Evolutionary conservation across 768 basidiomycete species (phyloP).

Genomic region (Chiua virens): DNA sequence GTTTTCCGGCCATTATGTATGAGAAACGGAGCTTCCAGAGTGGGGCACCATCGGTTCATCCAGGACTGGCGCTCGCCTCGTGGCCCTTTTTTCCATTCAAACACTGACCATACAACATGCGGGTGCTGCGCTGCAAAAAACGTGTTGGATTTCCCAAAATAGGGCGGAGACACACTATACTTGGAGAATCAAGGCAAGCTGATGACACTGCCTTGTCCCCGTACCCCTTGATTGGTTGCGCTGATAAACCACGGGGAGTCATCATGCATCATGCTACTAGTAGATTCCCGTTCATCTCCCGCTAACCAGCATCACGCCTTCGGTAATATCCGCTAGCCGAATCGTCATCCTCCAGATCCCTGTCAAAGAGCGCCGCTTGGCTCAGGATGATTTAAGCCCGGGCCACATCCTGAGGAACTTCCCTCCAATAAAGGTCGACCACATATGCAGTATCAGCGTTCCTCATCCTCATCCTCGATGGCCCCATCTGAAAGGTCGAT

Average conservation of each 20-base stretch:
- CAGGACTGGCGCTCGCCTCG: conserved; percentile 29
- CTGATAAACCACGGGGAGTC: conserved; percentile 33
- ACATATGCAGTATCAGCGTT: conserved; percentile 33
- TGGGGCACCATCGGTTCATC: conserved; percentile 18
- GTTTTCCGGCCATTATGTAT: conserved; percentile 33
- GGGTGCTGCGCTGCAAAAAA: conserved; percentile 34
- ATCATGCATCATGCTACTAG: conserved; percentile 30
- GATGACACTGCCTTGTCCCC: conserved; percentile 29
- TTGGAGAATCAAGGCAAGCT: conserved; percentile 20
- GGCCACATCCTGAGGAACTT: not conserved
- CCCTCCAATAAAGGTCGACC: conserved; percentile 14
- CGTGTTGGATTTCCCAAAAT: conserved; percentile 33
- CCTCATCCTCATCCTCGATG: conserved; percentile 33
- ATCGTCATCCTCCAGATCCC: conserved; percentile 24
- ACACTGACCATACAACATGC: conserved; percentile 25
- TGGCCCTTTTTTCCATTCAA: conserved; percentile 23
- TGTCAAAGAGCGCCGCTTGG: conserved; percentile 23
- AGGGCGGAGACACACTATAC: conserved; percentile 14
- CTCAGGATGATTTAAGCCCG: conserved; percentile 27
- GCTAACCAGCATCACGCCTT: conserved; percentile 31
- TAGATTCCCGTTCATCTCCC: conserved; percentile 35
- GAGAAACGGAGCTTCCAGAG: conserved; percentile 20
- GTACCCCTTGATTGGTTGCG: conserved; percentile 32
- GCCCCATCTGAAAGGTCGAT: conserved; percentile 32
- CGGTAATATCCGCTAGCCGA: conserved; percentile 35